These are phyloP conservation scores for Posidonia oceanica DNA, from an alignment of 116 monocot species.

Conservation along the genomic window DNA sequence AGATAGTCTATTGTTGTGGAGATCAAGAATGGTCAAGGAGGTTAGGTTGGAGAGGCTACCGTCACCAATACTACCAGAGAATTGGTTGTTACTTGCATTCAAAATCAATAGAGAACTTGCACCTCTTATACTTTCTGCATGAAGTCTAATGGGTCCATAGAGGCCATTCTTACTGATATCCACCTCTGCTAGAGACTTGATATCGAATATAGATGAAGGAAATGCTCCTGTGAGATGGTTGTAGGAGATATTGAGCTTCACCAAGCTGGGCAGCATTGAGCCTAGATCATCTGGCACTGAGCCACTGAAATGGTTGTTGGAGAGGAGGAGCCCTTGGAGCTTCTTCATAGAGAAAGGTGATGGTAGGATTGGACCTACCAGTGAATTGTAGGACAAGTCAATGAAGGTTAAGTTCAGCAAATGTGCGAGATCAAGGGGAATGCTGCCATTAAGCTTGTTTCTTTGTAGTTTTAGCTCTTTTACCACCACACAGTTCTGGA, in stretches of 20 bases:
- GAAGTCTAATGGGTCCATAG: conserved; percentile 35
- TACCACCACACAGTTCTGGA: conserved; percentile 47
- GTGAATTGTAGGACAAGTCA: conserved; percentile 71
- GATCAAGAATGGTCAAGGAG: conserved; percentile 64
- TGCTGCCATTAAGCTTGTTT: conserved; percentile 66
- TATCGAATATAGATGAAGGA: conserved; percentile 47
- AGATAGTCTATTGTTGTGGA: conserved; percentile 58
- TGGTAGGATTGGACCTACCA: conserved; percentile 40
- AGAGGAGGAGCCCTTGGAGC: conserved; percentile 67
- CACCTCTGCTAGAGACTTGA: conserved; percentile 44
- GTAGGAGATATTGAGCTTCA: conserved; percentile 68
- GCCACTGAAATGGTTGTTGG: conserved; percentile 62
- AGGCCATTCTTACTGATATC: conserved; percentile 61
- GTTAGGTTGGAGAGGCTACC: conserved; percentile 53
- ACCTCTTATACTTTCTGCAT: background rate
- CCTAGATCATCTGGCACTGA: conserved; percentile 44
- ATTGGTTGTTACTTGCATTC: conserved; percentile 77
- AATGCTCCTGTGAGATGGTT: conserved; percentile 51
- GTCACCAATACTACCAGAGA: conserved; percentile 39
- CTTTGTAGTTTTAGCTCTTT: conserved; percentile 58
- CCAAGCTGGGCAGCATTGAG: conserved; percentile 54
- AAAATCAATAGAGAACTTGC: conserved; percentile 47
- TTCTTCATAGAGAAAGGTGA: conserved; percentile 28
- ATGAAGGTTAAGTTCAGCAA: conserved; percentile 46
- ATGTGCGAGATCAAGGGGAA: conserved; percentile 54